These are phyloP conservation scores for Drechmeria coniospora DNA, from an alignment of 2,329 filamentous ascomycete genomes.

Conservation along the genomic window DNA sequence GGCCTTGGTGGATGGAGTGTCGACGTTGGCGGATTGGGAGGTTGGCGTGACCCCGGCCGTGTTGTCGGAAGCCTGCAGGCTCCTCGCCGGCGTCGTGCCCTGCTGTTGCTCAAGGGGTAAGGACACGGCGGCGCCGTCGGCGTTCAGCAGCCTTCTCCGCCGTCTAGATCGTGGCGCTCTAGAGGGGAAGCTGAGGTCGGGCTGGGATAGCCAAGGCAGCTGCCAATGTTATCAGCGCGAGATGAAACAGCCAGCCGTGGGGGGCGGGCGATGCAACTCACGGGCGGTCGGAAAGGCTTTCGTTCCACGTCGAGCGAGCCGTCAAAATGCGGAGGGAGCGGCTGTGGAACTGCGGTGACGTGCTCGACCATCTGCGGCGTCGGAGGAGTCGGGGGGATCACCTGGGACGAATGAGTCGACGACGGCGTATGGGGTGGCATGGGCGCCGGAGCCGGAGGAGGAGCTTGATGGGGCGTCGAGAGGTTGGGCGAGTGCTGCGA, in stretches of 20 bases:
- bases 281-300: slow-evolving; percentile 31
- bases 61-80: slow-evolving; percentile 1
- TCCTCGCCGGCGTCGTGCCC: slow-evolving; percentile 14
- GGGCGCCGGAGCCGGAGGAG: slow-evolving; percentile 28
- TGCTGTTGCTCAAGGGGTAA: slow-evolving; percentile 25
- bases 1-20: not conserved
- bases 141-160: slow-evolving; percentile 25
- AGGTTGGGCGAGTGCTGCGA: slow-evolving; percentile 36
- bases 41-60: not conserved
- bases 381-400: slow-evolving; percentile 28
- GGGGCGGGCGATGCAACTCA: slow-evolving; percentile 22
- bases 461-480: slow-evolving; percentile 42
- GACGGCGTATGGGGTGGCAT: slow-evolving; percentile 34
- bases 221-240: slow-evolving; percentile 12
- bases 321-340: slow-evolving; percentile 3
- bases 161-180: slow-evolving; percentile 20
- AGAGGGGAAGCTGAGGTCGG: slow-evolving; percentile 34
- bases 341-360: slow-evolving; percentile 10
- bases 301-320: slow-evolving; percentile 5
- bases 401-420: slow-evolving; percentile 32
- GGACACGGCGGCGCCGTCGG: slow-evolving; percentile 23
- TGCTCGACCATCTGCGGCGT: slow-evolving; percentile 24
- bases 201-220: slow-evolving; percentile 43
- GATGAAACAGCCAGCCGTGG: not conserved
- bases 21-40: not conserved